Evolutionary conservation across 148 eudicot species (phyloP), one percentile per base, ranked within the genome.

Genomic region (Chenopodium berlandieri): DNA sequence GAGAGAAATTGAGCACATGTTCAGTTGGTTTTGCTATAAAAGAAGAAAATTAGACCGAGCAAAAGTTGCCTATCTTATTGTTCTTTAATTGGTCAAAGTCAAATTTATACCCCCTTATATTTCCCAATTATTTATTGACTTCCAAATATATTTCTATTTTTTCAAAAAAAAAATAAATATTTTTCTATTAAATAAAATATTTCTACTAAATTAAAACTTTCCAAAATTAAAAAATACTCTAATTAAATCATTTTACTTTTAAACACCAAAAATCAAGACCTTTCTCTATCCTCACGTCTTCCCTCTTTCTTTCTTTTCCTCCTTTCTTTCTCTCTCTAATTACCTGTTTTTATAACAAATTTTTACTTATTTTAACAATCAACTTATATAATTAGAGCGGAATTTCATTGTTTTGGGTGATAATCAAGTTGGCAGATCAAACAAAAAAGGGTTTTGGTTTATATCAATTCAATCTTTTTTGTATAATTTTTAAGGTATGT

Each of bases 11-110:
- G 20, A 54, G 60, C 60, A 54, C 22, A 17, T 16, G 54, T 48
- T 48, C 2, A 2, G 14, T 9, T 48, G 20, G 7, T 56, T 9
- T 65, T 73, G 20, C 85, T 70, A 83, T 54, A 79, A 79, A 79
- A 80, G 8, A 75, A n/a, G 34, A 58, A 78, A 80, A 79, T 78
- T 68, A 67, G 86, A 86, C 80, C 54, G 87, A 86, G 89, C 63
- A 82, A 86, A 86, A 84, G 54, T 54, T 84, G 90, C 82, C 90
- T 86, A 80, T 74, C 68, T 66, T 34, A 58, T 19, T 79, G 89
- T 81, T 78, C 78, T 82, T 47, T 14, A 17, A 19, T 64, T 77
- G 83, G 85, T 84, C 83, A 86, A 80, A 82, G 87, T 80, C 84
- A 84, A 81, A 9, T 20, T 30, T 14, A 14, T 27, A 86, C 78